These are phyloP conservation scores for Vigna hirtella DNA, from an alignment of 306 rosid species.

Conservation along the genomic window DNA sequence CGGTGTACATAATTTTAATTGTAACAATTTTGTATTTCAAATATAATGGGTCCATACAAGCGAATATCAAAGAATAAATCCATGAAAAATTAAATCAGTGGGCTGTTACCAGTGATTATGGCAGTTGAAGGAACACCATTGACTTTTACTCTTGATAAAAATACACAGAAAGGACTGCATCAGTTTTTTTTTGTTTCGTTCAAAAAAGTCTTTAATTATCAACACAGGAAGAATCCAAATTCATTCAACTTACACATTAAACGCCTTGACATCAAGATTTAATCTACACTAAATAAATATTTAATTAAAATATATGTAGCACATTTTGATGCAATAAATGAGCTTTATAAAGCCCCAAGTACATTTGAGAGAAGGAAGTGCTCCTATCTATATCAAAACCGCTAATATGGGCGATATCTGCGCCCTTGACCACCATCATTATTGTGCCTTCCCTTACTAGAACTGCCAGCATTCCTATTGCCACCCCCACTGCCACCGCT, in stretches of 20 bases:
- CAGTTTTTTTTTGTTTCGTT: not conserved
- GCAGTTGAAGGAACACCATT: not conserved
- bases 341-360: slow-evolving; percentile 4
- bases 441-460: slow-evolving; percentile 72
- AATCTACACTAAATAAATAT: slow-evolving; percentile 36
- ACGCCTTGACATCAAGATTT: slow-evolving; percentile 17
- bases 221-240: slow-evolving; percentile 1
- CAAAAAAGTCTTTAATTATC: slow-evolving; percentile 28
- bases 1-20: not conserved
- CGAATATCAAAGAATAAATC: not conserved
- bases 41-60: not conserved
- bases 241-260: slow-evolving; percentile 13
- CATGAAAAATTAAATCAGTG: not conserved
- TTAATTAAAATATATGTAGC: slow-evolving; percentile 31
- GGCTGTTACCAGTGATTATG: not conserved
- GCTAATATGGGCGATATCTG: slow-evolving; percentile 86
- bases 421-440: slow-evolving; percentile 74
- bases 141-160: not conserved
- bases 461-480: slow-evolving; percentile 58
- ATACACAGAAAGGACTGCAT: not conserved
- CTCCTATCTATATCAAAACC: slow-evolving; percentile 14
- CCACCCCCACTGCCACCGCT: slow-evolving; percentile 57
- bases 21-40: not conserved
- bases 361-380: slow-evolving; percentile 26
- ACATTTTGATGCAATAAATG: slow-evolving; percentile 30